phyloP scores from a whole-genome alignment of 2,329 filamentous ascomycete species.

The Aspergillus sp. region DNA sequence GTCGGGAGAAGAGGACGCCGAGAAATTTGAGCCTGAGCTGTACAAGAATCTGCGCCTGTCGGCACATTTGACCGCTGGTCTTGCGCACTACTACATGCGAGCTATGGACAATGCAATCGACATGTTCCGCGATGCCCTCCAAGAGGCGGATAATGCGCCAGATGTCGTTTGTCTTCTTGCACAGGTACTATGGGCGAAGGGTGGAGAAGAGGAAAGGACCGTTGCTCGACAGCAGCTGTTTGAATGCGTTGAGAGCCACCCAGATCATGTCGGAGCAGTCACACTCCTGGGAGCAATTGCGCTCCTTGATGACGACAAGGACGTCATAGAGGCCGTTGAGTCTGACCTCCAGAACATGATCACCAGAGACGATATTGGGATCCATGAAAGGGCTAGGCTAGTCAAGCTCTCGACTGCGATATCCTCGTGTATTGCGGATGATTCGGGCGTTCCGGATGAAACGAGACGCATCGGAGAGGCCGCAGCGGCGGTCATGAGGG shows the following conservation, averaged over 20 bases:
- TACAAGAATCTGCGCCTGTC: constrained; percentile 74
- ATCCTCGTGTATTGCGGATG: constrained; percentile 55
- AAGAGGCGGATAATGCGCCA: constrained; percentile 72
- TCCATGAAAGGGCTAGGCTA: constrained; percentile 66
- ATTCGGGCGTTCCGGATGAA: constrained; percentile 42
- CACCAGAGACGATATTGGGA: constrained; percentile 62
- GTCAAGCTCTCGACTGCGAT: constrained; percentile 75
- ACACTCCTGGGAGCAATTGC: constrained; percentile 82
- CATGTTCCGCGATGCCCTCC: constrained; percentile 77
- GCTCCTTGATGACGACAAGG: constrained; percentile 73
- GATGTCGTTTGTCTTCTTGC: constrained; percentile 85
- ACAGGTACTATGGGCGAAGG: constrained; percentile 91
- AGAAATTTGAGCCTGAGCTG: constrained; percentile 61
- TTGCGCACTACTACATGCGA: constrained; percentile 73
- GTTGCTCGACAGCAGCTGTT: constrained; percentile 79
- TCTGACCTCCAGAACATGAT: constrained; percentile 74
- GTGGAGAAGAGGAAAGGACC: constrained; percentile 69
- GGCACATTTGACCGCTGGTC: constrained; percentile 78
- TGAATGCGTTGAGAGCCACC: constrained; percentile 70
- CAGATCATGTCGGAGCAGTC: constrained; percentile 75
- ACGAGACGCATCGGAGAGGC: constrained; percentile 62
- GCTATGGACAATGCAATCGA: constrained; percentile 68
- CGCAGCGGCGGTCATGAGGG: constrained; percentile 75
- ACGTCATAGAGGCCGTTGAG: constrained; percentile 76
- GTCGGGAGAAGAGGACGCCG: constrained; percentile 68